Evolutionary conservation across 2,329 filamentous ascomycete species (phyloP).

Genomic region (Fusarium sp.): DNA sequence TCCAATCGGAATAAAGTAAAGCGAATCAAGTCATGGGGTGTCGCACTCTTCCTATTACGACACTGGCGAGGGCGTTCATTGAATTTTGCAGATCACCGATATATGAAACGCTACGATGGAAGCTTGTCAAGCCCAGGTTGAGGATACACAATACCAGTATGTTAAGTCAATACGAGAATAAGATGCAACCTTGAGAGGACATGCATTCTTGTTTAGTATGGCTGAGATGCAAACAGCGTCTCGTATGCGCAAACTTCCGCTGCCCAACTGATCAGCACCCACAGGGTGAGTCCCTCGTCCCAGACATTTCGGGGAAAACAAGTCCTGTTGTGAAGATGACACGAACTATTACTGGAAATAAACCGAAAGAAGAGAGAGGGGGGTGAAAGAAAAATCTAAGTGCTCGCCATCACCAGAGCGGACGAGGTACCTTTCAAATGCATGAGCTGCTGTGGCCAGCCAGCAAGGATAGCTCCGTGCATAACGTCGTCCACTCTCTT

Average conservation of each 20-base stretch:
- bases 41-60: background rate
- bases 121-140: background rate
- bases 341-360: background rate
- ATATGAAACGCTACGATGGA: background rate
- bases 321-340: background rate
- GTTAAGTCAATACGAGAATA: background rate
- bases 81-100: background rate
- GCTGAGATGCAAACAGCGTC: background rate
- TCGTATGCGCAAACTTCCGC: background rate
- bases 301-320: background rate
- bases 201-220: background rate
- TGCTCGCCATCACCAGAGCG: background rate
- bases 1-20: slow-evolving; percentile 11
- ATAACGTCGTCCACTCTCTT: background rate
- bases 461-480: background rate
- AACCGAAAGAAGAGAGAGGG: background rate
- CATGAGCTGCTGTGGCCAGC: background rate
- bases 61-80: background rate
- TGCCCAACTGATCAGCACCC: background rate
- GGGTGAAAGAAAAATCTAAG: background rate
- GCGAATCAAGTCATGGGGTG: background rate
- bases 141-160: background rate
- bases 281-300: background rate
- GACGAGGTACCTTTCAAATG: background rate
- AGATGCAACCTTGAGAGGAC: background rate